Conservation (phyloP, 805 yeast species). For the Cyberlindnera samutprakarnensis region DNA sequence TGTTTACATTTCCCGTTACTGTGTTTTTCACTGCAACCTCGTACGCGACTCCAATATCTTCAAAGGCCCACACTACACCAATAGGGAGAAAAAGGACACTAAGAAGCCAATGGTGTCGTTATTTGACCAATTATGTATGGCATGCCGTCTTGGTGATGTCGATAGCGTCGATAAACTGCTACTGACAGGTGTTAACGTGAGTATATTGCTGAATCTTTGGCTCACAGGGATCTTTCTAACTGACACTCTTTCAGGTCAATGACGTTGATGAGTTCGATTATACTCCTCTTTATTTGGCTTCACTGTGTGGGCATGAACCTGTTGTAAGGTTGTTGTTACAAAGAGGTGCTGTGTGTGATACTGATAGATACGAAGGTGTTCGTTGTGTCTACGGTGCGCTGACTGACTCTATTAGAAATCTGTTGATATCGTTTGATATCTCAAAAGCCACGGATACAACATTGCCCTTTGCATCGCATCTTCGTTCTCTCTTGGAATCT, state of each 20-base stretch:
- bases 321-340: slow-evolving; percentile 55
- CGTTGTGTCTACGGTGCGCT: slow-evolving; percentile 74
- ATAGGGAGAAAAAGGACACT: no score
- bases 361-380: slow-evolving; percentile 78
- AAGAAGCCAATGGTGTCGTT: no score
- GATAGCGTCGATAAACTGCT: slow-evolving; percentile 55
- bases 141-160: slow-evolving; percentile 64
- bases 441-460: slow-evolving; percentile 58
- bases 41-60: no score
- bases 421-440: slow-evolving; percentile 53
- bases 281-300: slow-evolving; percentile 66
- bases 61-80: no score
- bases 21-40: no score
- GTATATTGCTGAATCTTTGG: slow-evolving; percentile 8
- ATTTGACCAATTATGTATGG: slow-evolving; percentile 43
- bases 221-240: neutral
- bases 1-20: no score
- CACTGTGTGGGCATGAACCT: slow-evolving; percentile 65
- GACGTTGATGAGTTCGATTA: slow-evolving; percentile 65
- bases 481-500: slow-evolving; percentile 37
- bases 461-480: slow-evolving; percentile 69
- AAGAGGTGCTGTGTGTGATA: slow-evolving; percentile 69
- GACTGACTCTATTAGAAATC: slow-evolving; percentile 53
- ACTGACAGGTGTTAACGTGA: slow-evolving; percentile 41
- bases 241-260: slow-evolving; percentile 15